Percentiles rank a stretch among this genome's conserved stretches.
phyloP scores from a whole-genome alignment of 805 yeast genomes.

The Pichia phayaonensis region DNA sequence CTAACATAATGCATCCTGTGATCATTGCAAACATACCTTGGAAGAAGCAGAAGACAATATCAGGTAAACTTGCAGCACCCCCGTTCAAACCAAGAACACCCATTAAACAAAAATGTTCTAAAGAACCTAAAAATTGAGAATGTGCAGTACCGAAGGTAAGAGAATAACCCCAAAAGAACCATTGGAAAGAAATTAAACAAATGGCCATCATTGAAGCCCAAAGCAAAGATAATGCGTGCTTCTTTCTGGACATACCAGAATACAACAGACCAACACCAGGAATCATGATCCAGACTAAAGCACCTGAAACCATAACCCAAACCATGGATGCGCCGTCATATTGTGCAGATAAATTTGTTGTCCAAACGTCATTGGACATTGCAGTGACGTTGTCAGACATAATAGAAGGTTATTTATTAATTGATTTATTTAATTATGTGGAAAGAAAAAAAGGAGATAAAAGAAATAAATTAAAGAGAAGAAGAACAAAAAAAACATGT shows the following conservation, averaged over 20 bases:
- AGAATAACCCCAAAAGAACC: conserved; percentile 99
- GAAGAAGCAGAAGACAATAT: conserved; percentile 79
- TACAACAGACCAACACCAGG: conserved; percentile 93
- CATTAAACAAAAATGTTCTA: conserved; percentile 73
- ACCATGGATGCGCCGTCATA: conserved; percentile 74
- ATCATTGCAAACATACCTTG: conserved; percentile 96
- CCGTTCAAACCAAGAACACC: conserved; percentile 77
- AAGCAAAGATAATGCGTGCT: conserved; percentile 86
- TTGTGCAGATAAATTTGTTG: conserved; percentile 60
- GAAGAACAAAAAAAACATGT: not conserved
- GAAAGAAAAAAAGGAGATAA: not conserved
- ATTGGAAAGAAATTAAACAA: conserved; percentile 79
- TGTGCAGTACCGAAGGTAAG: conserved; percentile 54
- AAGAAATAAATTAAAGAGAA: not conserved
- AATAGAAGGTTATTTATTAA: not conserved
- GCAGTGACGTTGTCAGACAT: conserved; percentile 1
- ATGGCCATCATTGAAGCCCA: conserved; percentile 94
- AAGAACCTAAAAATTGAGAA: conserved; percentile 69
- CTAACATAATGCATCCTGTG: conserved; percentile 89
- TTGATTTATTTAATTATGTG: not conserved
- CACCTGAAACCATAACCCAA: conserved; percentile 74
- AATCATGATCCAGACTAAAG: conserved; percentile 89
- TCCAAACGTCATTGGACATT: conserved; percentile 19
- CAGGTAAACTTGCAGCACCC: conserved; percentile 68
- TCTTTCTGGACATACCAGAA: conserved; percentile 89